Base-by-base conservation (phyloP, 1,284 basidiomycete genomes). In the Cystobasidiaceae sp. region DNA sequence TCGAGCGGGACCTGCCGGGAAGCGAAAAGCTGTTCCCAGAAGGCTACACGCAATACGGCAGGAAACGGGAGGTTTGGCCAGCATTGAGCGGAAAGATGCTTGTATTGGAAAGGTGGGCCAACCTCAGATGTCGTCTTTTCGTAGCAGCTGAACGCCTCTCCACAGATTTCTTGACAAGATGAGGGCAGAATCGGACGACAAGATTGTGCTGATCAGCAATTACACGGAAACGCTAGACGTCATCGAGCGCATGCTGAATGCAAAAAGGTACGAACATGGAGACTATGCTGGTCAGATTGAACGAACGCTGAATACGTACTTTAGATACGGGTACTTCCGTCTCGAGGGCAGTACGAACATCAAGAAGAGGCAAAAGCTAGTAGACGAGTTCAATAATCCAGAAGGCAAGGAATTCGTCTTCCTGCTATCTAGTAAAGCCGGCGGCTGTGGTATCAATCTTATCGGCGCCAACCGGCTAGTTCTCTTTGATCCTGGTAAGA, bases 171-270 rank as follows among this genome's bases (percentile, higher is more conserved):
- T 97, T 49, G 86, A 90, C 72, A 86, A 87, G 57, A 86, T 94
- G 69, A 81, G 81, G 48, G 86, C 85, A 11, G 83, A 88, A 69
- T 93, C 89, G 19, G 88, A 84, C 68, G 94, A 99, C 81, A 99
- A 99, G 82, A 97, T 98, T 68, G 94, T 99, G 6, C 81, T 99
- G 44, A 97, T 99, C 76, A 93, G 90, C 75, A 99, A 99, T 77
- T 97, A 96, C 72, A 99, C 96, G 0, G 91, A 96, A 76, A 98
- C 96, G 0, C 82, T 99, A 8, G 94, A 98, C 76, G 78, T 97
- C 13, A 93, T 97, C 73, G 92, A 93, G 78, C 89, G 87, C 73
- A 77, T 96, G 54, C 89, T 90, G 73, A 82, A 88, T 27, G 83
- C 78, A 72, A 93, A 92, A 76, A 88, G 89, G 90, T 91, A 69